These are phyloP conservation scores for Fagopyrum esculentum DNA, from an alignment of 148 eudicot genomes.

Conservation along the genomic window DNA sequence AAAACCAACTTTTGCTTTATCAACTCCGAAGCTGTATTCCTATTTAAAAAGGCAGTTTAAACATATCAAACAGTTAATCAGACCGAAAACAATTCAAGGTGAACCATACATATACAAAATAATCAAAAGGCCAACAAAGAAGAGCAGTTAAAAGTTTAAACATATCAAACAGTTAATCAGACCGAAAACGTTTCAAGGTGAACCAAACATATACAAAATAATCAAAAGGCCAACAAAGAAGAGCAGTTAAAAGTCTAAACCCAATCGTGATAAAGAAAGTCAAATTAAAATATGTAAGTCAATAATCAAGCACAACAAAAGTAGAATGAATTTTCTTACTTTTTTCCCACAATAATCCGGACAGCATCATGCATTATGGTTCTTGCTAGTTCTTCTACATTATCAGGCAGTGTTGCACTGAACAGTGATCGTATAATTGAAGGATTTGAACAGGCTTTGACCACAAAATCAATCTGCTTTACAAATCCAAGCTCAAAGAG, in stretches of 20 bases:
- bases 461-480: slow-evolving; percentile 81
- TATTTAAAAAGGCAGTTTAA: slow-evolving; percentile 20
- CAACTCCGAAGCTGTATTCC: slow-evolving; percentile 81
- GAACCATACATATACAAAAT: background rate
- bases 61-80: background rate
- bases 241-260: background rate
- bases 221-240: background rate
- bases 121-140: background rate
- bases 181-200: background rate
- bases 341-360: slow-evolving; percentile 80
- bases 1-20: slow-evolving; percentile 77
- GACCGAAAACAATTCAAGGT: background rate
- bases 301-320: background rate
- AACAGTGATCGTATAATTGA: slow-evolving; percentile 73
- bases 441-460: slow-evolving; percentile 93
- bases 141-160: background rate
- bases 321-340: slow-evolving; percentile 35
- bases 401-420: slow-evolving; percentile 97
- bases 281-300: background rate
- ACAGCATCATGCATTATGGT: slow-evolving; percentile 97
- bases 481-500: slow-evolving; percentile 92
- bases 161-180: background rate
- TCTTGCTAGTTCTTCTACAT: slow-evolving; percentile 96
- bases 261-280: background rate
- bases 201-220: background rate